Percentiles rank a stretch among this genome's conserved stretches.
These are phyloP conservation scores for Zizania palustris DNA, from an alignment of 202 grass and related monocot genomes.

Conservation along the genomic window DNA sequence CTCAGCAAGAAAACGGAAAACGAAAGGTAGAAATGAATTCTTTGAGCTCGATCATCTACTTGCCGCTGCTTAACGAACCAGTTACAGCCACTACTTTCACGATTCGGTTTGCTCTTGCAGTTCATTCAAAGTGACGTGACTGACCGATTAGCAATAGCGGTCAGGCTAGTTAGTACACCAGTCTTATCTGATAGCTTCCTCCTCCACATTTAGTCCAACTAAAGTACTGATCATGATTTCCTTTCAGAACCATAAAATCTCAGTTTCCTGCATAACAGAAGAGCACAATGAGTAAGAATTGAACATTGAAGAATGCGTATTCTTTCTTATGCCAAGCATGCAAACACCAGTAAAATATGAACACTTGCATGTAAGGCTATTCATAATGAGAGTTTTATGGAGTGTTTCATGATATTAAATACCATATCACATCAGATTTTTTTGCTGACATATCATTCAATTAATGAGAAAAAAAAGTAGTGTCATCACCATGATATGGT, in stretches of 20 bases:
- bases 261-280: neutral
- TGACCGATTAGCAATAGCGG: constrained; percentile 3
- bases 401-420: too few relatives aligned
- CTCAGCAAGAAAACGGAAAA: neutral
- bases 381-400: too few relatives aligned
- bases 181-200: neutral
- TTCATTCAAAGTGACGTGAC: neutral
- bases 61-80: neutral
- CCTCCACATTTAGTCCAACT: neutral
- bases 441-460: too few relatives aligned
- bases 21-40: neutral
- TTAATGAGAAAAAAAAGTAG: too few relatives aligned
- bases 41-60: neutral
- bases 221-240: neutral
- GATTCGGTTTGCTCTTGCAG: neutral
- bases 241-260: constrained; percentile 12
- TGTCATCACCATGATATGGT: too few relatives aligned
- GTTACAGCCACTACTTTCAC: constrained; percentile 7
- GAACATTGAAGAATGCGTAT: neutral
- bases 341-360: neutral
- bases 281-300: neutral
- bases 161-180: neutral
- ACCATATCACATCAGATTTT: too few relatives aligned
- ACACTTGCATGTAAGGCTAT: neutral
- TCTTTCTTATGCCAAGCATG: neutral